Base-by-base conservation (phyloP, 345 rosid species). In the Hibiscus tridactylites region DNA sequence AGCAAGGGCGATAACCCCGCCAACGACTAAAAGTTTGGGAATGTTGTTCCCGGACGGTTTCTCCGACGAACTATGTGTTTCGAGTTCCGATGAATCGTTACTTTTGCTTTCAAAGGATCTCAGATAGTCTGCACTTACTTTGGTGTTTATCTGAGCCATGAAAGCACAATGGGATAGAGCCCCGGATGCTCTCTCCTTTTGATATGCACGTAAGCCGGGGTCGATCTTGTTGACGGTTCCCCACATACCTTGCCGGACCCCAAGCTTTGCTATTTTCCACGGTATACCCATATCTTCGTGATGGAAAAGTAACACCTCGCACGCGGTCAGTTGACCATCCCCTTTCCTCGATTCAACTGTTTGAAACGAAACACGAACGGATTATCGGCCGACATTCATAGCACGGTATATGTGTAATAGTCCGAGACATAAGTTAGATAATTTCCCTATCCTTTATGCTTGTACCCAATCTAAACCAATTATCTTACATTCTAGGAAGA, bases 171-270 rank as follows among this genome's bases (percentile, higher is more conserved):
- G 88, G 5, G 97, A 88, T 59, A 85, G 21, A 29, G 78, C 79
- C 52, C 86, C 91, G 21, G 91, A 78, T 59, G 88, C 87, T 79
- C 83, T 85, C 50, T 80, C 85, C 77, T 75, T 88, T 74, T 88
- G 92, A 79, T 90, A 95, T 28, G 80, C 78, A 5, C 93, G 93
- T 28, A 95, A 68, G 29, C 91, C 97, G 54, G 96, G 97, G 47
- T 95, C 99, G 2, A 95, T 81, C 72, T 95, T 95, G 89, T 91
- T 90, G 70, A 95, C 99, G 11, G 97, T 92, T 80, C 97, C 97
- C 99, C 99, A 95, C 99, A 90, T 95, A n/a, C 99, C 97, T 69
- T 90, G 97, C 67, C 93, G 81, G 67, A 95, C 85, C 53, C 99
- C 97, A 16, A 95, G 89, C 78, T 95, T 95, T 2, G 99, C 97